Conservation (phyloP, 306 rosid species). For the Quercus gilva region DNA sequence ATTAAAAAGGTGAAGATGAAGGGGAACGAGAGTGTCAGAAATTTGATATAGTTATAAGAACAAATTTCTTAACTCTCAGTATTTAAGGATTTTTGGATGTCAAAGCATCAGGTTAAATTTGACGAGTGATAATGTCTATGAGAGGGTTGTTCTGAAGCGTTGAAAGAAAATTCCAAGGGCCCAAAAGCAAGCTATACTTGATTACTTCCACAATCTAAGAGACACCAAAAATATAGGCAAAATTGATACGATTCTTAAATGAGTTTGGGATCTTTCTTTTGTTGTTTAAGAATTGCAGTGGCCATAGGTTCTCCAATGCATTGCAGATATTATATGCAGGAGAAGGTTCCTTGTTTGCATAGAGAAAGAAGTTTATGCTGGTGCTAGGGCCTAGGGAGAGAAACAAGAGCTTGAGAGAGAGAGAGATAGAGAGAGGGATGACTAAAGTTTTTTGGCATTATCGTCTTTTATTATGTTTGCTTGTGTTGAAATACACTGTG, state of each 20-base stretch:
- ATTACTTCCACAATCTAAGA: background rate
- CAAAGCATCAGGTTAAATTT: background rate
- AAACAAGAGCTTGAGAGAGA: background rate
- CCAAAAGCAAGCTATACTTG: background rate
- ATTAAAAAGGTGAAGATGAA: background rate
- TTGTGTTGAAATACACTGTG: background rate
- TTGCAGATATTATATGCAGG: background rate
- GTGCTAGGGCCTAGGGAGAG: background rate
- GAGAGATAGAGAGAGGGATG: background rate
- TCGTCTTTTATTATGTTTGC: background rate
- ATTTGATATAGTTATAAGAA: background rate
- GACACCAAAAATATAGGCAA: background rate
- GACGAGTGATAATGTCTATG: background rate
- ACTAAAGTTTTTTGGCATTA: background rate
- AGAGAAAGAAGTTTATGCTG: background rate
- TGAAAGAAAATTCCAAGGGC: background rate
- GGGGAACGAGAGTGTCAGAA: background rate
- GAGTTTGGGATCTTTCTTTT: background rate
- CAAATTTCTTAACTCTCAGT: background rate
- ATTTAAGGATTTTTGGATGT: background rate
- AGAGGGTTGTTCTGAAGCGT: background rate
- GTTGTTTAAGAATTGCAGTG: background rate
- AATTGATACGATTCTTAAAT: background rate
- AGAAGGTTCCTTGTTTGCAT: background rate
- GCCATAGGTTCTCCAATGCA: background rate